phyloP scores from a whole-genome alignment of 352 stramenopile species.

The Elongisporangium senticosum region DNA sequence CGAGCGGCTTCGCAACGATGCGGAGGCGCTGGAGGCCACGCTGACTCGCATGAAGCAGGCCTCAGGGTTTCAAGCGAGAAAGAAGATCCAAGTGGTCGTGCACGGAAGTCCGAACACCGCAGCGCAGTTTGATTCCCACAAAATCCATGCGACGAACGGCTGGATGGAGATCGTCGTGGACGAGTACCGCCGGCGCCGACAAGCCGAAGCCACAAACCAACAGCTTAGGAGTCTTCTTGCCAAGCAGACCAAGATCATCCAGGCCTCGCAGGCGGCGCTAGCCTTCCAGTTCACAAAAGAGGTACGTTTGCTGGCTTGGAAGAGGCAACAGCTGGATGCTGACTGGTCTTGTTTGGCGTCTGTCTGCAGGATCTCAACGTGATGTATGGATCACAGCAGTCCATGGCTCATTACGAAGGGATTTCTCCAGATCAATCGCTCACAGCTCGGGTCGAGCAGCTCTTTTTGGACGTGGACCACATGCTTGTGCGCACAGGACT shows the following conservation, averaged over 20 bases:
- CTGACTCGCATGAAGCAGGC: background rate
- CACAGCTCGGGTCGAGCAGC: background rate
- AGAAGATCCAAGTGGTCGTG: background rate
- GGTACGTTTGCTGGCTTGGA: background rate
- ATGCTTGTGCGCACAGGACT: background rate
- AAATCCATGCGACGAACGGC: background rate
- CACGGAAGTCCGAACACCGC: background rate
- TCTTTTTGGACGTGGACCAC: background rate
- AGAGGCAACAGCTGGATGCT: background rate
- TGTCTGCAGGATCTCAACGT: background rate
- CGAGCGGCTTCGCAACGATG: background rate
- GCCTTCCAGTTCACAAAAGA: background rate
- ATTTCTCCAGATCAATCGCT: background rate
- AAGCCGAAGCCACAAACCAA: background rate
- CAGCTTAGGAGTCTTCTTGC: background rate
- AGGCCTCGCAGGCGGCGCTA: background rate
- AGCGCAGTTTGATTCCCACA: background rate
- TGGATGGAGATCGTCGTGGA: background rate
- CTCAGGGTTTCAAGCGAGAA: background rate
- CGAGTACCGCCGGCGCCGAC: background rate
- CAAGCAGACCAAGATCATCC: background rate
- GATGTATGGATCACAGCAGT: background rate
- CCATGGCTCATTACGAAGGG: background rate
- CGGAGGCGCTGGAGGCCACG: background rate
- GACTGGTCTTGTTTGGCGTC: background rate